These are phyloP conservation scores for Syzygium malaccense DNA, from an alignment of 441 rosid genomes.

Conservation along the genomic window DNA sequence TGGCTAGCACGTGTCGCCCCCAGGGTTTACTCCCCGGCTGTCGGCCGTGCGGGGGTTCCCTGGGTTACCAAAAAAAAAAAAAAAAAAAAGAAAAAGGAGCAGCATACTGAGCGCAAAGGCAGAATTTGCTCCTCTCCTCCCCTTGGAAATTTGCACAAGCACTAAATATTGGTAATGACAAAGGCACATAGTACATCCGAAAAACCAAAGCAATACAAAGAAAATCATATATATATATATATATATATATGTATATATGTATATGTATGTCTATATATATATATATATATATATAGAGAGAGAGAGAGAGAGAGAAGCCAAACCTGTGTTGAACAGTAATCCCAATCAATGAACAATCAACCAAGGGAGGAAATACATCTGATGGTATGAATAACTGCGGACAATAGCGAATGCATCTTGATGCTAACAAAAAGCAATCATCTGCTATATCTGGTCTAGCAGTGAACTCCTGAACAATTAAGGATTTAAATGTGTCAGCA, in stretches of 20 bases:
- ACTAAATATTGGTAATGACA: not conserved
- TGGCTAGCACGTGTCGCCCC: no score
- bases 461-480: constrained; percentile 73
- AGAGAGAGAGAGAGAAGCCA: not conserved
- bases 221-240: not conserved
- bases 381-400: constrained; percentile 86
- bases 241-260: no score
- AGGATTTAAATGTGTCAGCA: constrained; percentile 7
- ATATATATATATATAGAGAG: not conserved
- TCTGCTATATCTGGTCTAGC: constrained; percentile 94
- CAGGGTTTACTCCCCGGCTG: no score
- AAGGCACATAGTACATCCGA: not conserved
- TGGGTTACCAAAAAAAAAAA: no score
- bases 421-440: constrained; percentile 95
- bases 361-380: constrained; percentile 58
- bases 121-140: not conserved
- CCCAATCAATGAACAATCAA: constrained; percentile 83
- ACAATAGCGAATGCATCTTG: constrained; percentile 96
- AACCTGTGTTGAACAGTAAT: constrained; percentile 97
- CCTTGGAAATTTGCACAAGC: not conserved
- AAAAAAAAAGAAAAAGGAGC: not conserved
- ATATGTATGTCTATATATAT: no score
- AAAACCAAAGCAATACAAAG: no score
- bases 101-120: not conserved
- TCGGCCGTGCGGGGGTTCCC: no score